Percentiles rank a stretch among this genome's conserved stretches.
Evolutionary conservation across 352 stramenopile genomes (phyloP).

Genomic region (Phytopythium kandeliae): DNA sequence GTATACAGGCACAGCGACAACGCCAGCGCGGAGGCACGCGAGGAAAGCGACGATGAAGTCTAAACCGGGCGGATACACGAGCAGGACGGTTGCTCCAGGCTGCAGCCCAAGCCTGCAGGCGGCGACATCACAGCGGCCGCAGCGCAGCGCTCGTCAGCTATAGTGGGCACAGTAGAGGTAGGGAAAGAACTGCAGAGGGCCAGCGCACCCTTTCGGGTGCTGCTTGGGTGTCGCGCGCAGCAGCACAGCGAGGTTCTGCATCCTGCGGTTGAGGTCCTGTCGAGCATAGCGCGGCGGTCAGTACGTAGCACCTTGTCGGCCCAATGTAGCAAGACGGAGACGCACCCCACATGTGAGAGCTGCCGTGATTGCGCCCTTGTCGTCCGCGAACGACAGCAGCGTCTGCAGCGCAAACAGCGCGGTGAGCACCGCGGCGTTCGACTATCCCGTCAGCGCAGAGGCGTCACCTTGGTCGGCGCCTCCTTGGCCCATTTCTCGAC

Average conservation of each 20-base stretch:
- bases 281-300: neutral
- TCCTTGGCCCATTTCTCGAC: slow-evolving; percentile 74
- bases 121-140: neutral
- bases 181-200: neutral
- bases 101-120: slow-evolving; percentile 43
- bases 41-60: slow-evolving; percentile 98
- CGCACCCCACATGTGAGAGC: slow-evolving; percentile 56
- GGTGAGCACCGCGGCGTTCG: neutral
- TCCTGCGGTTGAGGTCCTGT: slow-evolving; percentile 62
- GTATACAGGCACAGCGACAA: slow-evolving; percentile 93
- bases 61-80: slow-evolving; percentile 97
- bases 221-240: slow-evolving; percentile 40
- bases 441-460: slow-evolving; percentile 3
- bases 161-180: too few species aligned
- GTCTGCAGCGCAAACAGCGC: slow-evolving; percentile 3
- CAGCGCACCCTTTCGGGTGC: slow-evolving; percentile 57
- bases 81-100: slow-evolving; percentile 80
- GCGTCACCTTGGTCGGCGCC: slow-evolving; percentile 39
- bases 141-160: too few species aligned
- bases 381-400: slow-evolving; percentile 65
- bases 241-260: slow-evolving; percentile 65
- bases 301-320: neutral
- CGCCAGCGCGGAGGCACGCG: slow-evolving; percentile 90
- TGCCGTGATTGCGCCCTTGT: slow-evolving; percentile 44
- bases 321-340: neutral